Evolutionary conservation across 2,329 filamentous ascomycete species (phyloP), one percentile per base, ranked within the genome.

Genomic region (Pseudogymnoascus sp.): DNA sequence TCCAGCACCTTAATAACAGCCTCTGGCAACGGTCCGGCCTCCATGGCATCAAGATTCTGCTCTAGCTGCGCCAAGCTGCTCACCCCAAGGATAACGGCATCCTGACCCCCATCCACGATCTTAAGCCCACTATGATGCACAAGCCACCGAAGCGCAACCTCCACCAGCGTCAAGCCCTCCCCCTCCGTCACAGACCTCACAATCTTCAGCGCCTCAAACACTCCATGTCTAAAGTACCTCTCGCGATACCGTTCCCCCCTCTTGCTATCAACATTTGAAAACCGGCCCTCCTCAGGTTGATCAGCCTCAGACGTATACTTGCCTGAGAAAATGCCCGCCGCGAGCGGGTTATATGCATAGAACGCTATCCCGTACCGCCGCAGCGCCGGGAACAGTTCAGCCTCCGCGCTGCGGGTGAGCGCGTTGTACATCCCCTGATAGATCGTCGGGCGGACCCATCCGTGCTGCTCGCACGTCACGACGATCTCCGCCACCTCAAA

Each of bases 401-500:
- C 73, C 73, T 94, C 91, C 66, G 93, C 87, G 62, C 83, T 83
- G 61, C 91, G 84, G 21, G 86, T 90, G 67, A 92, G 89, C 63
- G 83, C 84, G 74, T 93, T 93, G 76, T 93, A 93, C 89, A 95
- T 93, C 69, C 82, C 92, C 75, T 94, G 91, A 75, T 91, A 96
- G 62, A 95, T 85, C 0, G 88, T 91, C 0, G 91, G 91, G 10
- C 67, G 83, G 14, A 95, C 89, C 90, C 90, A 95, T 65, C 84
- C 83, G 70, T 90, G 87, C 75, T 89, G 85, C 69, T 88, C 88
- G 79, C 89, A 93, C 39, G 86, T 87, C 74, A 91, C 83, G 63
- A 88, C 88, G 8, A 95, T 83, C 76, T 96, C 92, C 0, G 91
- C 91, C 8, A 96, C 89, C 73, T 96, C 92, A 72, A 88, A 94